Percentiles rank a stretch among this genome's conserved stretches.
Evolutionary conservation across 495 filamentous ascomycete genomes (phyloP).

Genomic region (Aspergillus indologenus): DNA sequence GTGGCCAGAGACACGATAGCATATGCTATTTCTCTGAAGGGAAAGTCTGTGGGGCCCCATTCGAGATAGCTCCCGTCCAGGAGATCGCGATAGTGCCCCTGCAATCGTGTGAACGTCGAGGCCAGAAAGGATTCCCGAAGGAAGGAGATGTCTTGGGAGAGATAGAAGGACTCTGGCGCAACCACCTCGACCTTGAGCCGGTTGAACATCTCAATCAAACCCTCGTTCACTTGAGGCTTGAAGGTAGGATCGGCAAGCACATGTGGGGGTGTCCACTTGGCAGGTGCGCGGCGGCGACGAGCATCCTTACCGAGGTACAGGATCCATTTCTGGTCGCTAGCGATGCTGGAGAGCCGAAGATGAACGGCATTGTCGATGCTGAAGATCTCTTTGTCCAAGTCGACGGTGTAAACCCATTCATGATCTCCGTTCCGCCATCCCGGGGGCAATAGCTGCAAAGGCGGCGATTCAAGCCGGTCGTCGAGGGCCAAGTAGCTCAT

Average conservation of each 20-base stretch:
- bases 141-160: background rate
- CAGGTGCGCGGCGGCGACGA: slow-evolving; percentile 1
- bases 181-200: slow-evolving; percentile 5
- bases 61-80: slow-evolving; percentile 12
- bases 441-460: slow-evolving; percentile 5
- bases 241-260: slow-evolving; percentile 12
- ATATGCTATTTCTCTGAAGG: slow-evolving; percentile 21
- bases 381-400: slow-evolving; percentile 23
- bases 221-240: slow-evolving; percentile 3
- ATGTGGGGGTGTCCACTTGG: slow-evolving; percentile 8
- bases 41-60: slow-evolving; percentile 13
- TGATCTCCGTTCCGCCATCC: background rate
- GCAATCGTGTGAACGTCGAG: background rate
- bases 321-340: slow-evolving; percentile 10
- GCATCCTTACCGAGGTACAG: slow-evolving; percentile 11
- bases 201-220: background rate
- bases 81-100: background rate
- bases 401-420: slow-evolving; percentile 22
- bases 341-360: slow-evolving; percentile 12
- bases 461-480: slow-evolving; percentile 14
- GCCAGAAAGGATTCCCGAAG: slow-evolving; percentile 10
- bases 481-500: slow-evolving; percentile 20
- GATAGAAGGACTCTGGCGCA: background rate
- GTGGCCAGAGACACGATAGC: slow-evolving; percentile 19
- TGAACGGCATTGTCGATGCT: slow-evolving; percentile 11